Conservation (phyloP, 169 alveolate genomes). For the Ichthyophthirius multifiliis region DNA sequence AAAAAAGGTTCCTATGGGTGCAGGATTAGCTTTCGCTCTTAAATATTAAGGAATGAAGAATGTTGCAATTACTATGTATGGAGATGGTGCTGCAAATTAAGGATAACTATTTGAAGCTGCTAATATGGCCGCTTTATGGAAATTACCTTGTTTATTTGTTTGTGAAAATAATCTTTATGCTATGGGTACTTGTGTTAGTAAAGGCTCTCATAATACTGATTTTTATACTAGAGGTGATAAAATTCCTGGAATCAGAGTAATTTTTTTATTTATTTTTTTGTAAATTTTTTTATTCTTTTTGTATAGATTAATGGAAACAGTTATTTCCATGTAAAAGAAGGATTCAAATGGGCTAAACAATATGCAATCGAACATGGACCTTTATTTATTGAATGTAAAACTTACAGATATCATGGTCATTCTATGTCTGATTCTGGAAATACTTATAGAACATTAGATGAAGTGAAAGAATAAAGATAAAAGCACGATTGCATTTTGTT, state of each 20-base stretch:
- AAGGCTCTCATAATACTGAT: constrained; percentile 61
- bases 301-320: constrained; percentile 50
- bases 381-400: constrained; percentile 53
- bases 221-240: constrained; percentile 73
- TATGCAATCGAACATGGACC: constrained; percentile 67
- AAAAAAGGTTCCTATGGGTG: constrained; percentile 63
- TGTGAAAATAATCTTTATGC: constrained; percentile 84
- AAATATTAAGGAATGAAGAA: constrained; percentile 51
- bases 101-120: constrained; percentile 89
- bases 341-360: constrained; percentile 58
- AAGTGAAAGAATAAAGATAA: constrained; percentile 53
- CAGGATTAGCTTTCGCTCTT: constrained; percentile 72
- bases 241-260: constrained; percentile 67
- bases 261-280: too few species aligned
- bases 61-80: constrained; percentile 85
- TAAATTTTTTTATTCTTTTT: not conserved
- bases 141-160: constrained; percentile 83
- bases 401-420: constrained; percentile 80
- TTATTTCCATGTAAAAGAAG: constrained; percentile 61
- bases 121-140: constrained; percentile 87
- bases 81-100: constrained; percentile 91
- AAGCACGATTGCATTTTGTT: constrained; percentile 59
- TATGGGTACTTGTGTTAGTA: constrained; percentile 69
- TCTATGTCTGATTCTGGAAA: constrained; percentile 79
- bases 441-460: constrained; percentile 71